These are phyloP conservation scores for Claviceps arundinis DNA, from an alignment of 2,329 filamentous ascomycete genomes.

Conservation along the genomic window DNA sequence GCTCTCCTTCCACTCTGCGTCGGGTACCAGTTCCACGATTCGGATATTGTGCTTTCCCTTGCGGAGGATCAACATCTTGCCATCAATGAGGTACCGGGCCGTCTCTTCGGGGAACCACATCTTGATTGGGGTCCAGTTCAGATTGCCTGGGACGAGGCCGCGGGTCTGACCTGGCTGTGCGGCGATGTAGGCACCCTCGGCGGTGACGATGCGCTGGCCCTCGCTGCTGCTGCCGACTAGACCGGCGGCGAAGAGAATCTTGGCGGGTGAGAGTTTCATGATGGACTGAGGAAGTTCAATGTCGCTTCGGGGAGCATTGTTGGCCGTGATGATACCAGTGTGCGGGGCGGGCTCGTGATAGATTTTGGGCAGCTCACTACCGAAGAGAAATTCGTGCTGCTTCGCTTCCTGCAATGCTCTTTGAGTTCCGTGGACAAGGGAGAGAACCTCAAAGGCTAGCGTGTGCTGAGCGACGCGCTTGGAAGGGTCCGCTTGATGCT, in stretches of 20 bases:
- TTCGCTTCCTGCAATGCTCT: slow-evolving; percentile 50
- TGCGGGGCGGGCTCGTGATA: slow-evolving; percentile 17
- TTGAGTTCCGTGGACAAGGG: slow-evolving; percentile 59
- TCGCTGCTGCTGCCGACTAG: slow-evolving; percentile 43
- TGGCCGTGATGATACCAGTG: slow-evolving; percentile 23
- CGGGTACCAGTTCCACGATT: slow-evolving; percentile 44
- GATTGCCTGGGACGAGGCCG: slow-evolving; percentile 32
- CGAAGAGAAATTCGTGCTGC: slow-evolving; percentile 39
- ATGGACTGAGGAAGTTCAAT: slow-evolving; percentile 46
- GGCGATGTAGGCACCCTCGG: slow-evolving; percentile 48
- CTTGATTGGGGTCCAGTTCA: slow-evolving; percentile 51
- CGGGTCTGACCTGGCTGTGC: slow-evolving; percentile 31
- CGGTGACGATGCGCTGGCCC: slow-evolving; percentile 41
- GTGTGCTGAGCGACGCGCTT: slow-evolving; percentile 69
- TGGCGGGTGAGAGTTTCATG: slow-evolving; percentile 42
- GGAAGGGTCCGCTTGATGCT: slow-evolving; percentile 54
- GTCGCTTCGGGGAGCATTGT: slow-evolving; percentile 38
- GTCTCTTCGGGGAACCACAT: slow-evolving; percentile 45
- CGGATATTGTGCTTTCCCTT: slow-evolving; percentile 52
- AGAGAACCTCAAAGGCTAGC: slow-evolving; percentile 70
- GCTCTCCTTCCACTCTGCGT: slow-evolving; percentile 37
- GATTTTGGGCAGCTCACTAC: slow-evolving; percentile 18
- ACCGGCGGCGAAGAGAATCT: slow-evolving; percentile 46
- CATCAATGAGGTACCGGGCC: slow-evolving; percentile 46
- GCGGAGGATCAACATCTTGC: slow-evolving; percentile 43